These are phyloP conservation scores for Aureobasidium sp. DNA, from an alignment of 2,329 filamentous ascomycete species.

Conservation along the genomic window DNA sequence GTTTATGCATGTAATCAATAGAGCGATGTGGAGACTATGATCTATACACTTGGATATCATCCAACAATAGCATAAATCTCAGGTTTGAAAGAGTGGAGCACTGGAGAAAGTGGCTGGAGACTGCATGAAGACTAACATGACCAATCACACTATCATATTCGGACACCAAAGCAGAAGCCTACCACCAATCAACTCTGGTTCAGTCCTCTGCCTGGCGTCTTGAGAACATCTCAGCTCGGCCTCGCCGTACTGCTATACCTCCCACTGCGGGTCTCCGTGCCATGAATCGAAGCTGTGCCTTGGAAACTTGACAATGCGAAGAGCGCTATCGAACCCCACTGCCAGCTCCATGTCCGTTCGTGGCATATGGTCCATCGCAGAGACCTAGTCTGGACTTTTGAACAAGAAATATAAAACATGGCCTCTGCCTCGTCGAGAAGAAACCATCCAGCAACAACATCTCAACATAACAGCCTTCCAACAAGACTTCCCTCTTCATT, in stretches of 20 bases:
- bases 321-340: neutral
- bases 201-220: neutral
- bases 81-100: neutral
- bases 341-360: neutral
- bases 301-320: neutral
- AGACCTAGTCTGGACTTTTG: neutral
- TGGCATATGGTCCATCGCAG: neutral
- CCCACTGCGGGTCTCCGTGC: neutral
- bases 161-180: neutral
- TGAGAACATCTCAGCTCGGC: neutral
- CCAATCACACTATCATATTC: neutral
- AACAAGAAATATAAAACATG: neutral
- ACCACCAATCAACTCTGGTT: neutral
- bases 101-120: neutral
- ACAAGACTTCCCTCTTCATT: neutral
- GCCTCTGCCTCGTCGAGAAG: neutral
- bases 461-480: neutral
- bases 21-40: neutral
- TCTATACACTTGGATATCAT: neutral
- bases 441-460: neutral
- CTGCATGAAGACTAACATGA: neutral
- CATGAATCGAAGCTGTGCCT: neutral
- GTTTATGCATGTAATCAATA: slow-evolving; percentile 2
- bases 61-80: neutral
- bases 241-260: neutral